Evolutionary conservation across 2,329 filamentous ascomycete species (phyloP).

Genomic region (Fonsecaea multimorphosa): DNA sequence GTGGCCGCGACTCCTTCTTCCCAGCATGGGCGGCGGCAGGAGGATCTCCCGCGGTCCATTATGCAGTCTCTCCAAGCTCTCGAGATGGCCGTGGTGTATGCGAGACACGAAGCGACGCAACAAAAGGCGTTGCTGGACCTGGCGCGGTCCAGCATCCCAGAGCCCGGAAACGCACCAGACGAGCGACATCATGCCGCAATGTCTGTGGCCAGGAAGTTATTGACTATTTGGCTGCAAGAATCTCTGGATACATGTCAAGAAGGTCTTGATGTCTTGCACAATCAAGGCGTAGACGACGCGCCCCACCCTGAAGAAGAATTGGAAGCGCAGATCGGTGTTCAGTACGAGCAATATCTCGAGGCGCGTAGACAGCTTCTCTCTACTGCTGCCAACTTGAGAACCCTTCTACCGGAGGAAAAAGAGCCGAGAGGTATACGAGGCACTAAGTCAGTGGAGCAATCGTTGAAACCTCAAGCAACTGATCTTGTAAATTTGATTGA

Average conservation of each 20-base stretch:
- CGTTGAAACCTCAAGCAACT: background rate
- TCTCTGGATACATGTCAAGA: constrained; percentile 32
- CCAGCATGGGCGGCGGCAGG: background rate
- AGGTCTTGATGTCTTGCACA: background rate
- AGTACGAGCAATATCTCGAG: constrained; percentile 35
- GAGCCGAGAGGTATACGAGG: background rate
- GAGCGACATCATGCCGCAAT: constrained; percentile 22
- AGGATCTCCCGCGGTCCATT: constrained; percentile 5
- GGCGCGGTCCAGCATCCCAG: constrained; percentile 8
- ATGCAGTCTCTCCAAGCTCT: constrained; percentile 24
- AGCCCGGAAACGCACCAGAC: background rate
- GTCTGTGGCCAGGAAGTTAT: constrained; percentile 23
- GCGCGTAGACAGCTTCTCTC: constrained; percentile 29
- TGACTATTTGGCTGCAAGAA: constrained; percentile 36
- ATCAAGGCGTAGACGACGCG: background rate
- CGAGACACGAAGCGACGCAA: constrained; percentile 27
- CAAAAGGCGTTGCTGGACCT: constrained; percentile 21
- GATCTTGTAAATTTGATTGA: constrained; percentile 26
- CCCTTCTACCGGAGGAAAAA: constrained; percentile 3
- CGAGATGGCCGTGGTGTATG: constrained; percentile 35
- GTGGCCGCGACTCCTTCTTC: background rate
- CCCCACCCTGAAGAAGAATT: background rate
- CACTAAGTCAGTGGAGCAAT: background rate
- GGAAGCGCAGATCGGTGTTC: constrained; percentile 22
- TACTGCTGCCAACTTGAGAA: constrained; percentile 13